These are phyloP conservation scores for Ligustrum vulgare DNA, from an alignment of 257 asterid species.

Conservation along the genomic window DNA sequence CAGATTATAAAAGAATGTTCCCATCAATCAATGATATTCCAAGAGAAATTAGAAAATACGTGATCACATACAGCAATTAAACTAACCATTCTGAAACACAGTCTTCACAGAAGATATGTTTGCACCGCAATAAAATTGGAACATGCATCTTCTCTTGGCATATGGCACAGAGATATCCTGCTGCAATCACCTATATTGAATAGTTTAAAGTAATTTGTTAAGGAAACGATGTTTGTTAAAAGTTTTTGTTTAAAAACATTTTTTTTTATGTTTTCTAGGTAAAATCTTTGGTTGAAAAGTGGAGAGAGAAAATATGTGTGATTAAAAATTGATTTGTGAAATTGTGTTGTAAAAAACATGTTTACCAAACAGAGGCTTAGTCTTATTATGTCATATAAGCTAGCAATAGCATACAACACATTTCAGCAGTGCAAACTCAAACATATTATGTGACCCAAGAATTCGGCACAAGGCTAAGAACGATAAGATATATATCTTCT, in stretches of 20 bases:
- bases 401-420: not conserved
- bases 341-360: no score
- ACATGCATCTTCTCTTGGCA: conserved; percentile 77
- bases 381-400: conserved; percentile 1
- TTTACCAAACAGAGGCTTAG: no score
- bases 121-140: conserved; percentile 63
- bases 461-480: not conserved
- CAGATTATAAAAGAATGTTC: not conserved
- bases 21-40: not conserved
- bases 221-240: no score
- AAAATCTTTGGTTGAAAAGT: no score
- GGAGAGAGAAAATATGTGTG: no score
- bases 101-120: conserved; percentile 76
- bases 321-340: no score
- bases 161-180: conserved; percentile 72
- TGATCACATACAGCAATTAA: not conserved
- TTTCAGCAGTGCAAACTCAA: not conserved
- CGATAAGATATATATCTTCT: not conserved
- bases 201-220: not conserved
- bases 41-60: not conserved
- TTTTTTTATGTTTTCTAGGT: no score
- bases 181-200: conserved; percentile 51
- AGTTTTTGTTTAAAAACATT: no score
- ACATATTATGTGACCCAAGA: not conserved
- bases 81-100: conserved; percentile 76